Base-by-base conservation (phyloP, 257 asterid genomes). In the Plectranthus barbatus region DNA sequence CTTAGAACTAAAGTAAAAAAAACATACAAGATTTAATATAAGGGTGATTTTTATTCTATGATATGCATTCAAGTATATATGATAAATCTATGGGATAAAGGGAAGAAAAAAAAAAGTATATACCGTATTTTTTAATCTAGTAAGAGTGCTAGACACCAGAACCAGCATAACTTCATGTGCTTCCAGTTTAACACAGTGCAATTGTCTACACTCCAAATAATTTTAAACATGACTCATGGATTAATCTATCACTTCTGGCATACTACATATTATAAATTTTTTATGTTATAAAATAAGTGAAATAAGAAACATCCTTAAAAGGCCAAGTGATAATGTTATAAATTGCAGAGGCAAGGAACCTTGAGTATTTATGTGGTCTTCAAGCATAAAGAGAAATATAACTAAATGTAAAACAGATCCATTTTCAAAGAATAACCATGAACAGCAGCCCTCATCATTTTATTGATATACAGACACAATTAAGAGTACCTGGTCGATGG, bases 401-500 rank as follows among this genome's bases (percentile, higher is more conserved):
- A n/a, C n/a, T n/a, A n/a, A 26, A 50, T 21, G 17, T 13, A 68
- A 58, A 37, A 26, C 31, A 26, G 31, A 26, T 26, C 31, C 54
- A 23, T 42, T 31, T 24, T 52, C 42, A 49, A 11, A 36, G 14
- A 55, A 46, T 50, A 40, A 19, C 46, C 11, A 44, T 15, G 29
- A 21, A 21, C 9, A 46, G 66, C 15, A 44, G 65, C 59, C 13
- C 31, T 6, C 45, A 21, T 55, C 70, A 62, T 62, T 26, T 13
- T 68, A 47, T 9, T 26, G 21, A 7, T n/a, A 48, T 34, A 33
- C 7, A 55, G 17, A 19, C 45, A 34, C 21, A 49, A 39, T 62
- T 56, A 24, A 52, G 65, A 18, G 62, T 57, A 90, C 99, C 99
- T 90, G 97, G 76, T 93, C 99, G 70, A 93, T 93, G 26, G 97